Evolutionary conservation across 2,329 filamentous ascomycete genomes (phyloP), one percentile per base, ranked within the genome.

Genomic region (Colletotrichum lindemuthianum): DNA sequence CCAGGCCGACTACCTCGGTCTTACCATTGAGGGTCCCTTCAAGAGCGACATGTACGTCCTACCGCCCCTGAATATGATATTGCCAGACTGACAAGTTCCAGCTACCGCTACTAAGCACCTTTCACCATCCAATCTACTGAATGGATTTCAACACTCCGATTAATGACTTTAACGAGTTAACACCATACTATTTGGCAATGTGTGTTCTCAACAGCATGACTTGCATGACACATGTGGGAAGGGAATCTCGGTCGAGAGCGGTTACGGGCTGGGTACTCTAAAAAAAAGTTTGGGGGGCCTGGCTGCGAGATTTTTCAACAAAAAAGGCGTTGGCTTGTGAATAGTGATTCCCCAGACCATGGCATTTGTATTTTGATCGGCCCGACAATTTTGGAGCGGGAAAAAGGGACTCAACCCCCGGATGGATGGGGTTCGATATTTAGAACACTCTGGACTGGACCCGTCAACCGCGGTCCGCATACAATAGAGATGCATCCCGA

Each of bases 1-100:
- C 73, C 96, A 99, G 88, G 91, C 93, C 72, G 96, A 98, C 77
- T 99, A 99, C 86, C 91, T 98, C 77, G 89, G 93, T 74, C 86
- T 99, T 72, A 86, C 89, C 66, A 77, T 88, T 69, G 91, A 94
- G 85, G 96, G 96, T 78, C 96, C 96, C 74, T 99, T 88, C 92
- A 99, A 99, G 93, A 86, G 85, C 82, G 95, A 98, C 73, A 92
- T 94, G 88, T 94, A 92, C 78, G 84, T 81, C 24, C 24, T 69
- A 47, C 39, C 0, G 12, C 32, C 32, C 6, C 12, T 36, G 8
- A 40, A 12, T 40, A 12, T 1, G 33, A 13, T 9, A 33, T 10
- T 40, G 8, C 56, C 10, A 24, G 34, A 48, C 70, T 72, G 67
- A 71, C 69, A 16, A 40, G 12, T 24, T 16, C 8, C 56, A 77